Evolutionary conservation across 2,329 filamentous ascomycete species (phyloP), one percentile per base, ranked within the genome.

Genomic region (Fusarium sp.): DNA sequence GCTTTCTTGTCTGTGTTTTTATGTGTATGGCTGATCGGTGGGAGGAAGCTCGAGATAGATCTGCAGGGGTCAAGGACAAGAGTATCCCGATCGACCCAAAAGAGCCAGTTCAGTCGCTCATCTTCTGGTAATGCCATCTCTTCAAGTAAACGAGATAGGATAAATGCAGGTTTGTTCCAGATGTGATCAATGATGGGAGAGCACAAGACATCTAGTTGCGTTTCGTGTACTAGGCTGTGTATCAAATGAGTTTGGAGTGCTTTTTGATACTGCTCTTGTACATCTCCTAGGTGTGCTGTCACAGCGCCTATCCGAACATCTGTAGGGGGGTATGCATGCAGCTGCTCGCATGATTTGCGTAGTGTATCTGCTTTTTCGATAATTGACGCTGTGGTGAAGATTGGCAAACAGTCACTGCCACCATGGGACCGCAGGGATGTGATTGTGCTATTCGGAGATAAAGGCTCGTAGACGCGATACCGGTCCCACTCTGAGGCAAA

Each of bases 101-200:
- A 55, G 1, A 55, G 15, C 52, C 52, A 55, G 5, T 55, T 28
- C 32, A 55, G 9, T 3, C 52, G 52, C 13, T 50, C 24, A 2
- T 24, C 14, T 3, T 24, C 6, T n/a, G 52, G 44, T 17, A 48
- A 22, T 8, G 26, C n/a, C 19, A 55, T 39, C 14, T 55, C 52
- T n/a, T 19, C 35, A 13, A 55, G 26, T 3, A 55, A 15, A 10
- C 48, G 32, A 4, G 52, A 55, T 13, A 55, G 2, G 5, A 55
- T 55, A 19, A 55, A 55, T 3, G 52, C 52, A 13, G 52, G 53
- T 6, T 56, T 56, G 4, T 56, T 56, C 53, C 35, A 56, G 7
- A 56, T 47, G 0, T 26, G 19, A 14, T 56, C 46, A 13, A 56
- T 28, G 4, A 52, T 35, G 10, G 35, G 20, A 17, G 46, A 33